Base-by-base conservation (phyloP, 1,284 basidiomycete species). In the Clitocybe nebularis region DNA sequence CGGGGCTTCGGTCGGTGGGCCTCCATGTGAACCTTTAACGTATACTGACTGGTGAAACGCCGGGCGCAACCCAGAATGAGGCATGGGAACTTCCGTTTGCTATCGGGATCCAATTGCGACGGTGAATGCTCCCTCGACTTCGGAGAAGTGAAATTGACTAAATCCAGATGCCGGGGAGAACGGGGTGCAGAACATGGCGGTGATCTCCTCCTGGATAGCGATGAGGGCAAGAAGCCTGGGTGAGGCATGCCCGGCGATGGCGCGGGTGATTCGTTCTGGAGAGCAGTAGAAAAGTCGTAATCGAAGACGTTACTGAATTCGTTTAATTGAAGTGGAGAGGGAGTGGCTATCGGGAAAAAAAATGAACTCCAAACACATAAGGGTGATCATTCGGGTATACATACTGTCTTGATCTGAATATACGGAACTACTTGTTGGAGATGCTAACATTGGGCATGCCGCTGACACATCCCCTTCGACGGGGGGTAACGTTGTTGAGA, bases 1-100 rank as follows among this genome's bases (percentile, higher is more conserved):
- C 69, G 67, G 1, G 68, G 68, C 48, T 75, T 75, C n/a, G 71
- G 71, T 44, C 69, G 70, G 53, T 75, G 72, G 1, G 72, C 69
- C 43, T 72, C 69, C 67, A 72, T 69, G 50, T 75, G 72, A 25
- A 74, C 71, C 47, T 70, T 70, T 11, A 73, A 59, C 7, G 72
- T 74, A 50, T 75, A 74, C 46, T 73, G 68, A 43, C 66, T 71
- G 5, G 71, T 74, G 50, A 74, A 74, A 13, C 69, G 64, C 29
- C 72, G 65, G 20, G 59, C 55, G 50, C 72, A 75, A 5, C 68
- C 72, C 11, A 65, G 54, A 24, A 72, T 57, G 14, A 64, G 57
- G 47, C 72, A 75, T 11, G 71, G 70, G 45, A 72, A 70, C n/a
- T 69, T 65, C 8, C 71, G 63, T 45, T 66, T 61, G 36, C 52